Percentiles rank a stretch among this genome's conserved stretches.
Evolutionary conservation across 805 yeast genomes (phyloP).

Genomic region (Ogataea naganishii): DNA sequence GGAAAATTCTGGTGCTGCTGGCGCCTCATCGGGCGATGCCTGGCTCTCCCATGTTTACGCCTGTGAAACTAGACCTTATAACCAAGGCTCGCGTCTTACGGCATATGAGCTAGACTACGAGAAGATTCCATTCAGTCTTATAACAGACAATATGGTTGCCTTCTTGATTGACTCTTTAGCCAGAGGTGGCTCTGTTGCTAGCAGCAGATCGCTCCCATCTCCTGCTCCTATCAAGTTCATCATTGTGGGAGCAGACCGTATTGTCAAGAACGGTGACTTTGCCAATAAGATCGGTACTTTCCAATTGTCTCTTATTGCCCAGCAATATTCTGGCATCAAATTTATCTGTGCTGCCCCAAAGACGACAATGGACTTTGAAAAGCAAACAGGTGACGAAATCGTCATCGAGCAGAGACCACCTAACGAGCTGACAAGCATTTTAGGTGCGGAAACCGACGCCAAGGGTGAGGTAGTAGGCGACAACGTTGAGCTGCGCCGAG

Average conservation of each 20-base stretch:
- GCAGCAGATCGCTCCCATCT: constrained; percentile 15
- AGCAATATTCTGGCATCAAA: constrained; percentile 54
- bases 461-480: constrained; percentile 21
- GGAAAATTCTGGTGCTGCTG: constrained; percentile 6
- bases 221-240: constrained; percentile 74
- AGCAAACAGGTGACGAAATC: constrained; percentile 63
- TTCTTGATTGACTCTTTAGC: constrained; percentile 50
- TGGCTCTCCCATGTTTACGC: constrained; percentile 70
- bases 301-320: constrained; percentile 72
- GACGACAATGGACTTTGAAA: constrained; percentile 73
- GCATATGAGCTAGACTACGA: constrained; percentile 87
- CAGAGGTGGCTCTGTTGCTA: constrained; percentile 9
- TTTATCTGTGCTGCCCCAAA: constrained; percentile 94
- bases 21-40: constrained; percentile 23
- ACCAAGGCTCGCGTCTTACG: constrained; percentile 91
- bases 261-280: constrained; percentile 88
- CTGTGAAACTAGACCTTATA: constrained; percentile 92
- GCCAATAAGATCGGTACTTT: constrained; percentile 96
- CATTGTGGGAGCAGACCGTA: constrained; percentile 93
- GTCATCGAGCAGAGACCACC: constrained; percentile 84
- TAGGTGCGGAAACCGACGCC: constrained; percentile 50
- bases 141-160: constrained; percentile 89
- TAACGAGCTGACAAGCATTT: constrained; percentile 65
- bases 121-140: constrained; percentile 75
- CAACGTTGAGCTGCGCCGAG: constrained; percentile 31